Evolutionary conservation across 148 eudicot species (phyloP), one percentile per base, ranked within the genome.

Genomic region (Heliamphora exappendiculata): DNA sequence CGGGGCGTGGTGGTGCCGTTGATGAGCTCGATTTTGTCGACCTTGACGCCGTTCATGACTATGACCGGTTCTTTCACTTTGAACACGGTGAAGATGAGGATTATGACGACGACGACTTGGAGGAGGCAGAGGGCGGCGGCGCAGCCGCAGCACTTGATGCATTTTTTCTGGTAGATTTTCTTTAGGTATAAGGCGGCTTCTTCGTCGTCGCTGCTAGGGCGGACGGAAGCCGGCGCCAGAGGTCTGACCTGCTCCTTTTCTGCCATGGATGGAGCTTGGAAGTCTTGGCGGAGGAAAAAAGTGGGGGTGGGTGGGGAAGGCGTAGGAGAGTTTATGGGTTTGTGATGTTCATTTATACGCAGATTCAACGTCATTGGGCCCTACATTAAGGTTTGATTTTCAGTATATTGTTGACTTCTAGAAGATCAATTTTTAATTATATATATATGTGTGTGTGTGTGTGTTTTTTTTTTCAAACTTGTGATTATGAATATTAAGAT

Each of bases 81-180:
- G 78, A 84, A 84, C 22, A 84, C 79, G n/a, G 87, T 84, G 78
- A 84, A 81, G 33, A 76, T 63, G 29, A 84, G 39, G 62, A 79
- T 70, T 2, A 81, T 7, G 10, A 73, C 33, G 2, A 76, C 79
- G 8, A 72, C n/a, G 37, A 59, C 62, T 39, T 39, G 17, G 73
- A 84, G 37, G 72, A 84, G 66, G 2, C 81, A 17, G 10, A 82
- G 14, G n/a, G 78, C 80, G 2, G 80, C 51, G 4, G 76, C 22
- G 72, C 75, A 72, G 5, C 78, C 72, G 50, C 78, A 78, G 51
- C 80, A 82, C 71, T 73, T 82, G 76, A 80, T 50, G 76, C 37
- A 72, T 34, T 42, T 83, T 39, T 34, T 76, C 0, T 63, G 79
- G 13, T 24, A 71, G 24, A 17, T 13, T 5, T 54, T 39, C 10